These are phyloP conservation scores for Tritrichomonas musculus DNA, from an alignment of 208 protist genomes.

Conservation along the genomic window DNA sequence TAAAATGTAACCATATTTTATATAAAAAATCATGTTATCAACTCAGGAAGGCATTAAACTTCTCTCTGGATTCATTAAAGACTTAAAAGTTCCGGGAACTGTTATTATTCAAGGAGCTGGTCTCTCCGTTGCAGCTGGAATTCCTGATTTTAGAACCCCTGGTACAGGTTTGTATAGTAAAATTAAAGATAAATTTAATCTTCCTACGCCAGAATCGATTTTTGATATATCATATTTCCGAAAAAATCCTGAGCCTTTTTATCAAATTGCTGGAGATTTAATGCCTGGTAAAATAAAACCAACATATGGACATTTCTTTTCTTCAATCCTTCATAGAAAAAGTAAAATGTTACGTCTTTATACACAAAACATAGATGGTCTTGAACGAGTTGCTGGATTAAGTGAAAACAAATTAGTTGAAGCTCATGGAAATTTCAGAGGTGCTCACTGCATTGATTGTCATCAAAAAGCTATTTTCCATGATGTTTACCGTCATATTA, in stretches of 20 bases:
- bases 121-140: not conserved
- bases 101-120: not conserved
- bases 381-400: slow-evolving; percentile 71
- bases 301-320: not conserved
- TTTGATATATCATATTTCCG: not conserved
- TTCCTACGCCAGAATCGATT: not conserved
- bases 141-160: not conserved
- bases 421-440: slow-evolving; percentile 79
- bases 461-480: not conserved
- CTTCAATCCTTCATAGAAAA: not conserved
- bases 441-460: slow-evolving; percentile 67
- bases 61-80: not conserved
- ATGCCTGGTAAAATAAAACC: not conserved
- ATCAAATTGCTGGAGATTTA: not conserved
- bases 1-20: too few species aligned
- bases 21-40: too few species aligned
- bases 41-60: too few species aligned
- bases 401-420: slow-evolving; percentile 72
- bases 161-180: not conserved
- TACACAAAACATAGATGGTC: slow-evolving; percentile 88
- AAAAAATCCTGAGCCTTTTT: not conserved
- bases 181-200: not conserved
- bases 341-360: slow-evolving; percentile 65
- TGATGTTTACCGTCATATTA: not conserved
- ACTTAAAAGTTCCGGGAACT: not conserved